These are phyloP conservation scores for Geotrichum klebahnii DNA, from an alignment of 1,139 yeast genomes.

Conservation along the genomic window DNA sequence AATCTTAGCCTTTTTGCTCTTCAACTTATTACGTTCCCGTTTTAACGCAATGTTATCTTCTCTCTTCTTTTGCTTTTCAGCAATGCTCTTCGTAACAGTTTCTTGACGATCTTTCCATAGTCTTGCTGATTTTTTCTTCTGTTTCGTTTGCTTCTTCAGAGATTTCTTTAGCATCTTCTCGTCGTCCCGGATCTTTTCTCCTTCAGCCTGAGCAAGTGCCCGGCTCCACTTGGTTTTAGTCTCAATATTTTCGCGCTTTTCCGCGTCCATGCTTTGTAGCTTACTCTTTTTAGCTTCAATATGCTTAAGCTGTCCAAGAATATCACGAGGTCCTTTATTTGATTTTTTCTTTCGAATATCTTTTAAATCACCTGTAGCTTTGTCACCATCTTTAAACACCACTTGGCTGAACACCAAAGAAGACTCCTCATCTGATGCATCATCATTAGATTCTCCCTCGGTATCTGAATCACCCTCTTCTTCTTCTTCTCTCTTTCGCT, in stretches of 20 bases:
- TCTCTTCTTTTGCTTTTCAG: constrained; percentile 74
- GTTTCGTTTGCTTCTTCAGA: constrained; percentile 72
- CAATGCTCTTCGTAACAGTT: constrained; percentile 67
- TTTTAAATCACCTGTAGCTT: constrained; percentile 71
- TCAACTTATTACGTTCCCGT: constrained; percentile 68
- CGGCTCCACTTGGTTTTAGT: constrained; percentile 83
- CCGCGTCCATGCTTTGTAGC: constrained; percentile 56
- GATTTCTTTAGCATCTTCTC: constrained; percentile 84
- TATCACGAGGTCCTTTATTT: constrained; percentile 82
- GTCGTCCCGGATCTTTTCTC: constrained; percentile 80
- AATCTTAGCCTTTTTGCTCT: constrained; percentile 39
- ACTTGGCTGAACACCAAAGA: constrained; percentile 69
- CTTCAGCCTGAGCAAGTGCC: constrained; percentile 83
- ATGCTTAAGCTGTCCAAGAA: constrained; percentile 74
- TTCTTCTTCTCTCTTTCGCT: constrained; percentile 27
- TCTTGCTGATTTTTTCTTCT: constrained; percentile 72
- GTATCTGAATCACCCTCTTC: constrained; percentile 15
- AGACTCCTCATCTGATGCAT: constrained; percentile 33
- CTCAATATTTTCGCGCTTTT: constrained; percentile 55
- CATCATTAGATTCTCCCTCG: constrained; percentile 25
- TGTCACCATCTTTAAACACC: constrained; percentile 74
- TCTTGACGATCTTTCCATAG: constrained; percentile 82
- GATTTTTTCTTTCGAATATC: constrained; percentile 56
- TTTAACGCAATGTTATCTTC: constrained; percentile 75
- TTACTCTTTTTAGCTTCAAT: constrained; percentile 71